These are phyloP conservation scores for Elaeis guineensis DNA, from an alignment of 176 grass and related monocot genomes.

Conservation along the genomic window DNA sequence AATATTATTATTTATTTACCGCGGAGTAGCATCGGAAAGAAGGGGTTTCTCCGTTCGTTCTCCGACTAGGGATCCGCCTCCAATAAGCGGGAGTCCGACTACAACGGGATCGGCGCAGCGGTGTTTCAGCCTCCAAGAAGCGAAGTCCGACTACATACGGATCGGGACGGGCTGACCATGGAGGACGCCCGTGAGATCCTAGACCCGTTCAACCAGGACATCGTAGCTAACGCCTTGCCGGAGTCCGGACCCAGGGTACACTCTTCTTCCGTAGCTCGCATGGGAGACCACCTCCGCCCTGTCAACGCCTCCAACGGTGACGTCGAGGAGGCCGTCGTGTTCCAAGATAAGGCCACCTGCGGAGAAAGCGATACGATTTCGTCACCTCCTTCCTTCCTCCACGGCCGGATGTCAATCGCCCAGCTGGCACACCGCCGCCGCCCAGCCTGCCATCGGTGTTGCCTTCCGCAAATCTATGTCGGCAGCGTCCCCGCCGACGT, in stretches of 20 bases:
- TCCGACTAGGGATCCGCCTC: no score
- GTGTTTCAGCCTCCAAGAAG: background rate
- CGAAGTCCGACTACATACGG: no score
- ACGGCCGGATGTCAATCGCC: slow-evolving; percentile 80
- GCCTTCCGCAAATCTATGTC: slow-evolving; percentile 83
- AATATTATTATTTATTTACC: no score
- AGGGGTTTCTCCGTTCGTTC: no score
- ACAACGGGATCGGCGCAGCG: no score
- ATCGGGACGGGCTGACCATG: slow-evolving; percentile 32
- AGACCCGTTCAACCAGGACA: slow-evolving; percentile 66
- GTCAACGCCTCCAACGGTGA: slow-evolving; percentile 68
- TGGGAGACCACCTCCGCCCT: slow-evolving; percentile 73
- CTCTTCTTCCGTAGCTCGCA: slow-evolving; percentile 73
- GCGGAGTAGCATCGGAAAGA: no score
- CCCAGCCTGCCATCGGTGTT: slow-evolving; percentile 20
- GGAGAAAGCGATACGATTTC: slow-evolving; percentile 82
- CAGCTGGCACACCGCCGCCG: slow-evolving; percentile 30
- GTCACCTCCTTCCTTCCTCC: slow-evolving; percentile 74
- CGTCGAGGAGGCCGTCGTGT: slow-evolving; percentile 68
- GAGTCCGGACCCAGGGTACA: slow-evolving; percentile 60
- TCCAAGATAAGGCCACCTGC: slow-evolving; percentile 69
- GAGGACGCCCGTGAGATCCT: slow-evolving; percentile 63
- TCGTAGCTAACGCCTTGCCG: slow-evolving; percentile 45
- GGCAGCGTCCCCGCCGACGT: slow-evolving; percentile 79
- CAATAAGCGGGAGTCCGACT: no score